Evolutionary conservation across 441 rosid species (phyloP), one percentile per base, ranked within the genome.

Genomic region (Cnidoscolus chayamansa): DNA sequence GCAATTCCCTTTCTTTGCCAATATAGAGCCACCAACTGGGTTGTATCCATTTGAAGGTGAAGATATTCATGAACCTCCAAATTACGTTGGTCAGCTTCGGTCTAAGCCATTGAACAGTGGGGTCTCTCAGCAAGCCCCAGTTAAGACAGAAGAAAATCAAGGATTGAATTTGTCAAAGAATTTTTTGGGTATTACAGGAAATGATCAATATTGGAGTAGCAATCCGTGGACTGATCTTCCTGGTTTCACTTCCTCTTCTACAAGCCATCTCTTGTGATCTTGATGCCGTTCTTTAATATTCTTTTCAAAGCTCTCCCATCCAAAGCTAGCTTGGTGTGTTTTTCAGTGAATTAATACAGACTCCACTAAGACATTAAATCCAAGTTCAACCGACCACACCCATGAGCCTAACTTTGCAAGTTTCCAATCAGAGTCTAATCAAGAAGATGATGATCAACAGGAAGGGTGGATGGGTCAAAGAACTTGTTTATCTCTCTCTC

Each of bases 201-300:
- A 81, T 69, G 83, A 87, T 77, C 88, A 89, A 50, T 85, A 84
- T 73, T 88, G 94, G 92, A 4, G 71, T 50, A 76, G 76, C 13
- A 40, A 76, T 80, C 76, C 87, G n/a, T 93, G 94, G 97, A 86
- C 85, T n/a, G 94, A 91, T 88, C 86, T 87, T 76, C 84, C 92
- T 9, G 83, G 89, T 83, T 65, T 78, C 66, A 84, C 85, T 77
- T 87, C 96, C 70, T 89, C 92, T 70, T 88, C 91, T 43, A 82
- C 88, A 15, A 82, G 72, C 73, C 80, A 86, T 71, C 83, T 81
- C 64, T 80, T 86, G 66, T 87, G 83, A 86, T 75, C 65, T 68
- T 70, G 71, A 51, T 40, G 45, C 7, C 25, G 25, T 40, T n/a
- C 25, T 19, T 20, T 25, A 25, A 10, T 19, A 35, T 20, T 19